Evolutionary conservation across 164 flowering plant genomes (phyloP).

Genomic region (Hamamelis virginiana): DNA sequence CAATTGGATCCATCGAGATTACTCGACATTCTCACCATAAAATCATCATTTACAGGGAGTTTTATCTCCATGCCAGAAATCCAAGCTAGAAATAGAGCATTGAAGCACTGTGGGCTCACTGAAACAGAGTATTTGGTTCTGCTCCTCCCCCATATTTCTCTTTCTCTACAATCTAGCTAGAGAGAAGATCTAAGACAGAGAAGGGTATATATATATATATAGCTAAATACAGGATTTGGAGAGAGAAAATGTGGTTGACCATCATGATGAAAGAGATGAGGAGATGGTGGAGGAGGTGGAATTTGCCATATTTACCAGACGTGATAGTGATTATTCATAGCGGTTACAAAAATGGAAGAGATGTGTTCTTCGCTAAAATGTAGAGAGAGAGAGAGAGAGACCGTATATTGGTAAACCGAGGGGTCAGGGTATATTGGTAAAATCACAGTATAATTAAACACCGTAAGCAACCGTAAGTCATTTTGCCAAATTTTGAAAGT

Average conservation of each 20-base stretch:
- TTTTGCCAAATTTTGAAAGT: too few relatives aligned
- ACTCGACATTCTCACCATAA: constrained; percentile 15
- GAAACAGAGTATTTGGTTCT: constrained; percentile 8
- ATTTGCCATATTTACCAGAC: not conserved
- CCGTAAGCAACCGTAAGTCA: too few relatives aligned
- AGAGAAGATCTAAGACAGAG: not conserved
- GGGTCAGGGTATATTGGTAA: too few relatives aligned
- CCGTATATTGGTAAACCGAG: too few relatives aligned
- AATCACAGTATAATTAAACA: too few relatives aligned
- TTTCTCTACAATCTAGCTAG: not conserved
- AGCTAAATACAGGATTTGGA: constrained; percentile 12
- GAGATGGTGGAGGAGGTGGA: not conserved
- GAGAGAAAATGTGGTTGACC: constrained; percentile 14
- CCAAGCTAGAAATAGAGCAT: constrained; percentile 13
- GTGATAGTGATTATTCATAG: not conserved
- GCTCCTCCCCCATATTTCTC: constrained; percentile 13
- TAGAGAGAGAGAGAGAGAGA: not conserved
- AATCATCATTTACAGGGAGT: constrained; percentile 13
- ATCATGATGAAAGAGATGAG: constrained; percentile 3
- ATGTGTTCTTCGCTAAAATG: not conserved
- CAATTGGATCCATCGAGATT: constrained; percentile 13
- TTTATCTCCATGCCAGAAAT: constrained; percentile 21
- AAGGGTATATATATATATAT: not conserved
- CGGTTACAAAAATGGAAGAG: constrained; percentile 1
- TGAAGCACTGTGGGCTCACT: constrained; percentile 13